Base-by-base conservation (phyloP, 495 filamentous ascomycete species). In the Penicillium argentinense region DNA sequence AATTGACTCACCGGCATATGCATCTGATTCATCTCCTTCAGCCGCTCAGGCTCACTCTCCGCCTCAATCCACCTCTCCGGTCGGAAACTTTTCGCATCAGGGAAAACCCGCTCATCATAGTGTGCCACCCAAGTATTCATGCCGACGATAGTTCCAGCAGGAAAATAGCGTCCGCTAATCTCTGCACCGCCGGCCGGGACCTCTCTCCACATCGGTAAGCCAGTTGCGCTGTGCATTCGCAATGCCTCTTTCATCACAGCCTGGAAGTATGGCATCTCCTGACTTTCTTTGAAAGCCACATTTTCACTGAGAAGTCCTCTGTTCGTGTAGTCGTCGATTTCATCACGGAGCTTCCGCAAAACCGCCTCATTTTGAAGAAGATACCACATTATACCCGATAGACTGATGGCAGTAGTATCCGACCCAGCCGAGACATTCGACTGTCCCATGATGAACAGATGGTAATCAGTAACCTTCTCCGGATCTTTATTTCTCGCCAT, bases 401-500 rank as follows among this genome's bases (percentile, higher is more conserved):
- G 60, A 16, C 66, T 71, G 47, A 78, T 77, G 2, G 74, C 74
- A 0, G 75, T 81, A 0, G 80, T 82, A 48, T 84, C 80, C 3
- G 71, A 75, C 0, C 81, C 80, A 1, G 80, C 80, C 4, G 66
- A 54, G 5, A 83, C 67, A 54, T 82, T 81, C 11, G 70, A 75
- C 39, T 66, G 57, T 23, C 69, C 74, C 59, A 71, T 72, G 39
- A 74, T 75, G 22, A 75, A 61, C 0, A 81, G 53, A 45, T 81
- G 75, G 16, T 69, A 68, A 29, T 69, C 60, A 0, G 71, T 79
- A 17, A 81, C 71, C 21, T 67, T 75, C 14, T 84, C 75, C 0
- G 84, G 83, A 23, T 83, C 64, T 29, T 74, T 73, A 32, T 76
- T 67, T 39, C 78, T 76, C 0, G 79, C 76, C 0, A 81, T 62